Evolutionary conservation across 1,284 basidiomycete species (phyloP).

Genomic region (Veloboletus limbatus): DNA sequence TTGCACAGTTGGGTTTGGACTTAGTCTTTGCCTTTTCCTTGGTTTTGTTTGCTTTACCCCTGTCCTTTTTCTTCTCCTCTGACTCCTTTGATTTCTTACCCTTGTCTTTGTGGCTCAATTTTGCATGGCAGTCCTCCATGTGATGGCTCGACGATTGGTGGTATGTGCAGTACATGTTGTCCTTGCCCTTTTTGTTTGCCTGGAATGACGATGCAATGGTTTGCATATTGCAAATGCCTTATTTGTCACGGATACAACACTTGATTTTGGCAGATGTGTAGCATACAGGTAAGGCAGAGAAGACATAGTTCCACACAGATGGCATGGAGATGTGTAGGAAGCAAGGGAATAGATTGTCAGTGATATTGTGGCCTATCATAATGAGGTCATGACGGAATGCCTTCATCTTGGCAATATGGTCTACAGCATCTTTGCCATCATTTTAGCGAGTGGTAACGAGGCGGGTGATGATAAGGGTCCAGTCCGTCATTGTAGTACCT

Average conservation of each 20-base stretch:
- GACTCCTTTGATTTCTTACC: too few species aligned
- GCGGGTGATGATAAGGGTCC: not conserved
- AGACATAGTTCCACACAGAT: conserved; percentile 4
- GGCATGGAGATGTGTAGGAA: conserved; percentile 14
- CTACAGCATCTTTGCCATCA: not conserved
- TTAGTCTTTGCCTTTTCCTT: not conserved
- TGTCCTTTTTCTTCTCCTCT: not conserved
- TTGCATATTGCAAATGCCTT: not conserved
- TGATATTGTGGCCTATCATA: conserved; percentile 1
- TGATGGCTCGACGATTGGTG: too few species aligned
- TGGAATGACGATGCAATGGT: too few species aligned
- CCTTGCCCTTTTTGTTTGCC: too few species aligned
- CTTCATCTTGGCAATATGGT: conserved; percentile 10
- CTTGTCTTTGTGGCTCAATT: too few species aligned
- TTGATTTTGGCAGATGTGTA: conserved; percentile 6
- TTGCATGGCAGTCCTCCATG: too few species aligned
- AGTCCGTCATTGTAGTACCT: conserved; percentile 2
- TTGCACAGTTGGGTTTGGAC: not conserved
- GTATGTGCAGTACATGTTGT: too few species aligned
- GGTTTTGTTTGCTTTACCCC: not conserved
- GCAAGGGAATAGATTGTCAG: conserved; percentile 2
- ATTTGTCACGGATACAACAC: not conserved
- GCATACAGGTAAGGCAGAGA: not conserved
- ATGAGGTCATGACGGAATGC: not conserved
- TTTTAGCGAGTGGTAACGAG: not conserved